These are phyloP conservation scores for Allium cepa DNA, from an alignment of 106 monocot genomes.

Conservation along the genomic window DNA sequence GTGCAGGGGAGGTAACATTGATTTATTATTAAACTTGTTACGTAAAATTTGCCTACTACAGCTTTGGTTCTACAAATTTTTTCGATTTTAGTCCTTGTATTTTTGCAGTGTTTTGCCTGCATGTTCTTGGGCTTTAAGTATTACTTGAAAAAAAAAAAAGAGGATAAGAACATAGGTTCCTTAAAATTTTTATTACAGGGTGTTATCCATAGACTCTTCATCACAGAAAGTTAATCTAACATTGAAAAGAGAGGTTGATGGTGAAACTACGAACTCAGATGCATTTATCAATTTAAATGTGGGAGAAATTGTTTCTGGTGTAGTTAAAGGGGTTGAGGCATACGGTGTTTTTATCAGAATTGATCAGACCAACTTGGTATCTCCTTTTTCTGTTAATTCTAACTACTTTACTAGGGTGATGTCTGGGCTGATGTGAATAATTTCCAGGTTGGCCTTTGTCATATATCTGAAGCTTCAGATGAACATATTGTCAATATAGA, in stretches of 20 bases:
- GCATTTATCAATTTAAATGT: slow-evolving; percentile 45
- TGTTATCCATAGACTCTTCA: slow-evolving; percentile 62
- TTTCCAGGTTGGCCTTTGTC: slow-evolving; percentile 89
- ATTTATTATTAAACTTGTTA: background rate
- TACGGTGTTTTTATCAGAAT: slow-evolving; percentile 84
- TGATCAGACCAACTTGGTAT: slow-evolving; percentile 58
- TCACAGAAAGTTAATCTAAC: slow-evolving; percentile 55
- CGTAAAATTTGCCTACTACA: no score
- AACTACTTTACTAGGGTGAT: no score
- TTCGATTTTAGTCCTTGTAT: background rate
- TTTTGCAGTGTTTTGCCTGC: background rate
- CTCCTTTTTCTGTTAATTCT: background rate
- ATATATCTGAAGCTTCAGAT: slow-evolving; percentile 78
- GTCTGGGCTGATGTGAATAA: background rate
- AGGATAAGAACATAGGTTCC: no score
- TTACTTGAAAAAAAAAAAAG: no score
- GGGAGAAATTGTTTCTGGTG: slow-evolving; percentile 69
- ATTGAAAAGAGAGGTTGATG: slow-evolving; percentile 28
- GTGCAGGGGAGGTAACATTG: slow-evolving; percentile 54
- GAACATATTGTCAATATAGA: slow-evolving; percentile 47
- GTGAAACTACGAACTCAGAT: slow-evolving; percentile 25
- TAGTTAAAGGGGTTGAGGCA: slow-evolving; percentile 51
- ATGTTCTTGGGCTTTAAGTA: background rate
- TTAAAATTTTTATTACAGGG: slow-evolving; percentile 24
- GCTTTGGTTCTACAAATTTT: background rate